phyloP scores from a whole-genome alignment of 2,329 filamentous ascomycete species.

The Arthrobotrys musiformis region DNA sequence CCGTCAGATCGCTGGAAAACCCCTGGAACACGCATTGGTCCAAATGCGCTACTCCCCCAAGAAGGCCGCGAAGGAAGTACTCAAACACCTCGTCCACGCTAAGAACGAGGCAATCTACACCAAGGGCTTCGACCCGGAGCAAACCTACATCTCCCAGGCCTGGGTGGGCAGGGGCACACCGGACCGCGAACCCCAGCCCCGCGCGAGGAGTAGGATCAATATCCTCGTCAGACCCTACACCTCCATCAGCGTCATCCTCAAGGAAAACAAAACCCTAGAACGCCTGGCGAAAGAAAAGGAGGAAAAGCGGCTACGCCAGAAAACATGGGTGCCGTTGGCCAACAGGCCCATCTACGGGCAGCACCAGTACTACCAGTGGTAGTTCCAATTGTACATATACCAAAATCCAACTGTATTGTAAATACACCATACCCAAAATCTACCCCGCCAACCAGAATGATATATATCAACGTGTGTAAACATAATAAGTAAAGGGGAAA shows the following conservation, averaged over 20 bases:
- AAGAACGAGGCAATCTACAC: slow-evolving; percentile 81
- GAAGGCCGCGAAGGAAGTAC: slow-evolving; percentile 83
- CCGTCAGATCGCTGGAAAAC: slow-evolving; percentile 90
- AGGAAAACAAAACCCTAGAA: slow-evolving; percentile 91
- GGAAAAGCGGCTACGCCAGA: slow-evolving; percentile 77
- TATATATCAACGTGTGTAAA: background rate
- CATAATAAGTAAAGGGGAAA: background rate
- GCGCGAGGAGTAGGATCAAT: slow-evolving; percentile 78
- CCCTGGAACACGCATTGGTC: slow-evolving; percentile 88
- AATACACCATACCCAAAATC: background rate
- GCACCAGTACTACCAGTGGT: slow-evolving; percentile 93
- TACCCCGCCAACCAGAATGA: too few species aligned
- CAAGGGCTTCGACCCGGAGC: slow-evolving; percentile 87
- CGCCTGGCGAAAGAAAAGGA: slow-evolving; percentile 81
- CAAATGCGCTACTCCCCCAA: slow-evolving; percentile 98
- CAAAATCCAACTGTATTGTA: slow-evolving; percentile 26
- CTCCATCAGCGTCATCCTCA: slow-evolving; percentile 81
- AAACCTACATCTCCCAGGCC: slow-evolving; percentile 88
- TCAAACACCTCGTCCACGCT: slow-evolving; percentile 81
- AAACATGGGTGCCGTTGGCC: slow-evolving; percentile 87
- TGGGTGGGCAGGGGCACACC: slow-evolving; percentile 85
- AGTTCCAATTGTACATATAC: too few species aligned
- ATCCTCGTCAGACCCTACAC: slow-evolving; percentile 77
- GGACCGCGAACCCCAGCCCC: slow-evolving; percentile 73
- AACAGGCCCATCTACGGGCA: slow-evolving; percentile 85